Evolutionary conservation across 202 grass and related monocot species (phyloP), one percentile per base, ranked within the genome.

Genomic region (Musa balbisiana): DNA sequence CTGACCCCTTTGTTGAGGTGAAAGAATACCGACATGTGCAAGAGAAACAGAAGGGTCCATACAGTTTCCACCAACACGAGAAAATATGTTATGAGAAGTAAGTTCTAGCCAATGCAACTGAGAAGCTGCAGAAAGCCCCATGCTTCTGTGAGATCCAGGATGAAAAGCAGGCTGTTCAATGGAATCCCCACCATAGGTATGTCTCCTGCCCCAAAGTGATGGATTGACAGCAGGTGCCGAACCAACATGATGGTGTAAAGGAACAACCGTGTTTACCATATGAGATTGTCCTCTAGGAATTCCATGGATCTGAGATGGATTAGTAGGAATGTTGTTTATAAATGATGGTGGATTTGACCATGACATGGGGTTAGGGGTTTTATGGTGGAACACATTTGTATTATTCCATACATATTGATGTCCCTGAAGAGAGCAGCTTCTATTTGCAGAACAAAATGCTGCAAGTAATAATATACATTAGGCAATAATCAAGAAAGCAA

Each of bases 171-270:
- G 49, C 8, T 16, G 14, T 21, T 77, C 74, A 8, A 49, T 77
- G 74, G 74, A 64, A 77, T 83, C 25, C 4, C 77, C 74, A 67
- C 78, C 54, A 63, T 81, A 85, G 68, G 77, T 80, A 80, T 77
- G 49, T 23, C 60, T 63, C 21, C 74, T 77, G 24, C 65, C 58
- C 74, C 74, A 77, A 53, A 77, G 43, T 64, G 74, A 66, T 77
- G 74, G 74, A 52, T 77, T 77, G 59, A 77, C 13, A 52, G 74
- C 20, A 64, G 86, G 82, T 73, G 87, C 82, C 77, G 87, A 92
- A 64, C 90, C 87, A 60, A 89, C 66, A 71, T 87, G 90, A 85
- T 83, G 83, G 29, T 89, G 78, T 73, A 85, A 50, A 56, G 84
- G 82, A 85, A 87, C 68, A 77, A 74, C 63, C 21, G 55, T 74